These are phyloP conservation scores for Elsinoe ampelina DNA, from an alignment of 2,329 filamentous ascomycete genomes.

Conservation along the genomic window DNA sequence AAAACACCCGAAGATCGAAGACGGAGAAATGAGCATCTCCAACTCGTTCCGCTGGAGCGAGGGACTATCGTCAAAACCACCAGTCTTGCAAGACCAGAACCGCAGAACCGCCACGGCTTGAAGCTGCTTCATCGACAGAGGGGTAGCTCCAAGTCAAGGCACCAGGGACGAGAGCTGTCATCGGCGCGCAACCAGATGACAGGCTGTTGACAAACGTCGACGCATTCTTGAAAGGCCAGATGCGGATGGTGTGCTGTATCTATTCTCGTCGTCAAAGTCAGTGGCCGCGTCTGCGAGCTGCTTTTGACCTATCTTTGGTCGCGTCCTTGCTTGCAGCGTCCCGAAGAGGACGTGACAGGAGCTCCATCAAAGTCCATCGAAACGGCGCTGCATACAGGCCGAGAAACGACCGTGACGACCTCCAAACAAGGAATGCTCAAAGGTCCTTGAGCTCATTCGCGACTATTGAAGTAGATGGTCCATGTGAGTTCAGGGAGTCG, in stretches of 20 bases:
- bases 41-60: conserved; percentile 3
- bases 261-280: conserved; percentile 3
- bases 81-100: too few relatives aligned
- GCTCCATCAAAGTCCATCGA: neutral
- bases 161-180: conserved; percentile 4
- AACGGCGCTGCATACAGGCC: conserved; percentile 6
- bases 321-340: conserved; percentile 1
- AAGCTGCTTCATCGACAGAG: neutral
- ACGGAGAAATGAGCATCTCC: neutral
- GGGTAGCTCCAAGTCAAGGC: neutral
- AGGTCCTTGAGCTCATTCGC: neutral
- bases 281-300: neutral
- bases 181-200: neutral
- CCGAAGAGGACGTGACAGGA: neutral
- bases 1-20: conserved; percentile 9
- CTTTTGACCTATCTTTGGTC: conserved; percentile 5
- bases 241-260: neutral
- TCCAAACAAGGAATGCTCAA: conserved; percentile 6
- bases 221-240: conserved; percentile 2
- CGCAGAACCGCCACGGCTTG: neutral
- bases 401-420: neutral
- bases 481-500: neutral
- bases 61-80: neutral
- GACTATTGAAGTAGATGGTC: neutral
- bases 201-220: neutral